A percentile compares a stretch with the other conserved stretches of the same genome.
These are phyloP conservation scores for Rhizopogon roseolus DNA, from an alignment of 768 basidiomycete genomes.

Conservation along the genomic window DNA sequence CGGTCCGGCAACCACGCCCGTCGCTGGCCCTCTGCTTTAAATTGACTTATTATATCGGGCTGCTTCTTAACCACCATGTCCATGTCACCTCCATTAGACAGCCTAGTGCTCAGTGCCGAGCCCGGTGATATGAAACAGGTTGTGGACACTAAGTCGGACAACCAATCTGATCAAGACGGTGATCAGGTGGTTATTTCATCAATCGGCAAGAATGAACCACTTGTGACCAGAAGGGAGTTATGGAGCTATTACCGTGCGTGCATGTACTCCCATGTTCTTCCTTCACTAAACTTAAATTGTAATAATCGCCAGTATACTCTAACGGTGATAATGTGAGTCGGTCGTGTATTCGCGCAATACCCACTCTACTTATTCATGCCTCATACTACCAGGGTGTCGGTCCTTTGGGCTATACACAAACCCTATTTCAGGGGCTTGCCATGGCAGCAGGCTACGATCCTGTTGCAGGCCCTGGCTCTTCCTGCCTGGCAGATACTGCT, in stretches of 20 bases:
- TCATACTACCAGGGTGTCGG: slow-evolving; percentile 52
- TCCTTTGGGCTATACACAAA: slow-evolving; percentile 64
- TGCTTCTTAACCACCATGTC: slow-evolving; percentile 8
- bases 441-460: slow-evolving; percentile 75
- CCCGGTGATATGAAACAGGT: slow-evolving; percentile 6
- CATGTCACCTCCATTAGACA: slow-evolving; percentile 3
- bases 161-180: not conserved
- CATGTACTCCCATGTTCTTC: not conserved
- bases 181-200: slow-evolving; percentile 32
- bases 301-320: slow-evolving; percentile 54
- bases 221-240: slow-evolving; percentile 67
- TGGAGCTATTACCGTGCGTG: slow-evolving; percentile 77
- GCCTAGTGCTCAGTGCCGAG: not conserved
- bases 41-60: too few relatives aligned
- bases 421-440: slow-evolving; percentile 69
- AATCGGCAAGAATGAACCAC: slow-evolving; percentile 50
- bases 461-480: slow-evolving; percentile 60
- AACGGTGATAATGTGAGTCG: slow-evolving; percentile 72
- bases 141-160: slow-evolving; percentile 6
- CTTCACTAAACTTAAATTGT: not conserved
- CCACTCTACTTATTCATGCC: not conserved
- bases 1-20: not conserved
- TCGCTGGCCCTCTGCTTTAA: too few relatives aligned
- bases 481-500: slow-evolving; percentile 48
- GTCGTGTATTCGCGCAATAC: not conserved